Evolutionary conservation across 2,329 filamentous ascomycete genomes (phyloP), one percentile per base, ranked within the genome.

Genomic region (Sporothrix humicola): DNA sequence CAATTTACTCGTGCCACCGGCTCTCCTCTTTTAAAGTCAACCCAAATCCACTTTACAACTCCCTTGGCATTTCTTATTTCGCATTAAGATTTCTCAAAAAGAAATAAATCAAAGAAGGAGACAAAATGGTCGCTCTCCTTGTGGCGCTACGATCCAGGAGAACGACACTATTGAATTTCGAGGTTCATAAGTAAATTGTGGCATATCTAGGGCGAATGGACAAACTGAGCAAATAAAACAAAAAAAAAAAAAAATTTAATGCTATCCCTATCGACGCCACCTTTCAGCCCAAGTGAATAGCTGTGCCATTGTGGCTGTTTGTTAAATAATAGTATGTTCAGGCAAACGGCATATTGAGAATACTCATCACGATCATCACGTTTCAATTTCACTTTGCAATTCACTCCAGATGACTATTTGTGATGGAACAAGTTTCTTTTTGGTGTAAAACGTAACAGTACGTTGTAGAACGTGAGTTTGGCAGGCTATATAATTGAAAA

Each of bases 121-220:
- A 65, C 61, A 46, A 42, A 20, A 13, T 9, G 52, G 23, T 23
- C n/a, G 17, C 1, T 63, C 42, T 26, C 61, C 42, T 65, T 48
- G 61, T 46, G 61, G 42, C 42, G 61, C 61, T 48, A 46, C 12
- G 61, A 48, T 65, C 37, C n/a, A 44, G 37, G 59, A 42, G 37
- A n/a, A n/a, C 44, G 42, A 46, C 3, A 23, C 37, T 46, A 65
- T 65, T 23, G 59, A 42, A 13, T 46, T 20, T 65, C 44, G 20
- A 20, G 52, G 12, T 12, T 26, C 13, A 23, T 56, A 10, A 23
- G 52, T 48, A 48, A 56, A 13, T 4, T 63, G 17, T 63, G 59
- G 59, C 37, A 46, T 46, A 23, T 46, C 37, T 65, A 23, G n/a
- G 37, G 59, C 59, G 13, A 37, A 37, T 37, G 7, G 31, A 5